Percentiles rank a stretch among this genome's conserved stretches.
Evolutionary conservation across 805 yeast genomes (phyloP).

Genomic region (Metschnikowia sp.): DNA sequence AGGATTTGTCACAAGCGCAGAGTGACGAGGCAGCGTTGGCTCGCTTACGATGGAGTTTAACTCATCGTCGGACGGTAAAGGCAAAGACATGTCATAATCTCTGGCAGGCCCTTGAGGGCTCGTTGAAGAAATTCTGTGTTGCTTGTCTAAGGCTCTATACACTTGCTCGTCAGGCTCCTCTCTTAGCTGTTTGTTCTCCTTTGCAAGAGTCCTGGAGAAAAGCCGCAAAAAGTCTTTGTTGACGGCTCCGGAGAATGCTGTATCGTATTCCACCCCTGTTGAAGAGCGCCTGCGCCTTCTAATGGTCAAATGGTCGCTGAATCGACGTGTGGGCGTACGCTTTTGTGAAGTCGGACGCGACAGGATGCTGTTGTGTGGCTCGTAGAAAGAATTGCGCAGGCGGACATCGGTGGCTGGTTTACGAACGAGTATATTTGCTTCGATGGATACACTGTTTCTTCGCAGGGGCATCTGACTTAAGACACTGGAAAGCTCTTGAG

Average conservation of each 20-base stretch:
- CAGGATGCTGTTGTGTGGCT: slow-evolving; percentile 1
- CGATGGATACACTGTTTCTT: slow-evolving; percentile 1
- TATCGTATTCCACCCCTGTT: slow-evolving; percentile 22
- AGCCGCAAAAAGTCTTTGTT: slow-evolving; percentile 36
- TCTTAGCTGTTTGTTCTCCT: slow-evolving; percentile 15
- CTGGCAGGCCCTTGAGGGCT: slow-evolving; percentile 12
- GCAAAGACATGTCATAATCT: slow-evolving; percentile 28
- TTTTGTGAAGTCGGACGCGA: slow-evolving; percentile 6
- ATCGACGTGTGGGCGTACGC: slow-evolving; percentile 13
- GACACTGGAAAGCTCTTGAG: slow-evolving; percentile 20
- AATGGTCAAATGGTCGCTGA: slow-evolving; percentile 14
- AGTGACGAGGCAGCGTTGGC: not conserved
- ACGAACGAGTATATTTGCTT: too few species aligned
- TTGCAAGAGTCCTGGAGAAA: slow-evolving; percentile 29
- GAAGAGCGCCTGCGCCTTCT: slow-evolving; percentile 19
- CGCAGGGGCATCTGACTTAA: slow-evolving; percentile 12
- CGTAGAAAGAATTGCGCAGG: not conserved
- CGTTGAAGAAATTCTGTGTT: slow-evolving; percentile 8
- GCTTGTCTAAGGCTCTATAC: slow-evolving; percentile 12
- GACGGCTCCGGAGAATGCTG: slow-evolving; percentile 34
- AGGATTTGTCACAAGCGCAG: not conserved
- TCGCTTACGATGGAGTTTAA: slow-evolving; percentile 4
- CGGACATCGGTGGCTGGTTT: not conserved
- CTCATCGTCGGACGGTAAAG: slow-evolving; percentile 24
- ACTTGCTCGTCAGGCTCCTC: slow-evolving; percentile 11